Percentiles rank a stretch among this genome's conserved stretches.
Evolutionary conservation across 1,284 basidiomycete genomes (phyloP).

Genomic region (Inonotus hispidus): DNA sequence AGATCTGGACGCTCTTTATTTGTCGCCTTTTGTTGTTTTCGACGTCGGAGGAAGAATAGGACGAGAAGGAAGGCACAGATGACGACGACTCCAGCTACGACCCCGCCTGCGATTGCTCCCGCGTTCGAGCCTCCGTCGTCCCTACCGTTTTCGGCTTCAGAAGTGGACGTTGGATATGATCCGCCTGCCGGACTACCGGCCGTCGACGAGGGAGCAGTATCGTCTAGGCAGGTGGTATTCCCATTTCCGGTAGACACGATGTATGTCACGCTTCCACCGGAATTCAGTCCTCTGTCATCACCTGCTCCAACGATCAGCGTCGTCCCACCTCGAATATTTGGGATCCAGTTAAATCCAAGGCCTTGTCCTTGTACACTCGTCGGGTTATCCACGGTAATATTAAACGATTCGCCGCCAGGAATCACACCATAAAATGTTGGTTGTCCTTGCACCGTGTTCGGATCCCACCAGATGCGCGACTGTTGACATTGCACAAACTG

Average conservation of each 20-base stretch:
- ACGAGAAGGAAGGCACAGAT: constrained; percentile 40
- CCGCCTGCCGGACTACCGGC: constrained; percentile 72
- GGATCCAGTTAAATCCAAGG: constrained; percentile 64
- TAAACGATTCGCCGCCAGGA: constrained; percentile 71
- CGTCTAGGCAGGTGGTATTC: constrained; percentile 48
- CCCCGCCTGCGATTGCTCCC: constrained; percentile 64
- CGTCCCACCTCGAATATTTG: constrained; percentile 56
- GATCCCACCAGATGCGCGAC: constrained; percentile 61
- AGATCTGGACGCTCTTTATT: constrained; percentile 55
- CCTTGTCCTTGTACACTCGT: constrained; percentile 42
- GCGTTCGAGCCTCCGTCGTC: constrained; percentile 36
- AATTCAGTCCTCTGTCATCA: constrained; percentile 59
- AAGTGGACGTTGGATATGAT: constrained; percentile 53
- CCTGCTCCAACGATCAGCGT: constrained; percentile 60
- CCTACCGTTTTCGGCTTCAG: constrained; percentile 19
- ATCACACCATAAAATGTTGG: constrained; percentile 66
- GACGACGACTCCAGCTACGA: constrained; percentile 54
- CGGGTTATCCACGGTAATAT: constrained; percentile 44
- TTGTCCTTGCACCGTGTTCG: constrained; percentile 43
- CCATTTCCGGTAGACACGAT: constrained; percentile 47
- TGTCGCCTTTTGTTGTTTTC: constrained; percentile 34
- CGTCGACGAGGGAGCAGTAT: constrained; percentile 65
- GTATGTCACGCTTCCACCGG: constrained; percentile 56
- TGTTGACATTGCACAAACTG: constrained; percentile 56
- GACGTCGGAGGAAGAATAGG: constrained; percentile 48